Evolutionary conservation across 2,329 filamentous ascomycete species (phyloP).

Genomic region (Colletotrichum coccodes): DNA sequence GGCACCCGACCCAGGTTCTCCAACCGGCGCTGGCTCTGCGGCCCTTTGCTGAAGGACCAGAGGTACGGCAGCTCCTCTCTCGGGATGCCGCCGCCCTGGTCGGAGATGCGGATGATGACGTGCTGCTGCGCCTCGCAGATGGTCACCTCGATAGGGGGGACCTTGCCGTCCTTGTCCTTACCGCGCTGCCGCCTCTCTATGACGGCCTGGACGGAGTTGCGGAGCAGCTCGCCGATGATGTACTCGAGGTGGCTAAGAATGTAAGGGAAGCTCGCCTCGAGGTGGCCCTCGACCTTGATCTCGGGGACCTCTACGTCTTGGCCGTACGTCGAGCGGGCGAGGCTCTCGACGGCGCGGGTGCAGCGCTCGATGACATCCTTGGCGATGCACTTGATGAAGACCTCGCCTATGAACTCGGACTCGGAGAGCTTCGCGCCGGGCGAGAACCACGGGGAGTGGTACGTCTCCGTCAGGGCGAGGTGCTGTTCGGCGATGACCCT

Average conservation of each 20-base stretch:
- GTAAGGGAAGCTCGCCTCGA: conserved; percentile 93
- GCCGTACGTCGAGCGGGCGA: conserved; percentile 81
- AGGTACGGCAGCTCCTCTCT: conserved; percentile 86
- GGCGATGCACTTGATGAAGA: conserved; percentile 93
- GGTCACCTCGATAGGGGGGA: conserved; percentile 88
- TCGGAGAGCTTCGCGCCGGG: conserved; percentile 78
- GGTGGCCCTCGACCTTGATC: conserved; percentile 84
- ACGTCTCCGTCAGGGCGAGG: conserved; percentile 92
- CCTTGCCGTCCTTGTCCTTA: conserved; percentile 34
- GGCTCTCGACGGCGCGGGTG: conserved; percentile 77
- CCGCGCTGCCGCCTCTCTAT: conserved; percentile 75
- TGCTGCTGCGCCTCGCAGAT: conserved; percentile 95
- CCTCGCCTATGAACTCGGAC: conserved; percentile 91
- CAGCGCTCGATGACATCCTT: conserved; percentile 89
- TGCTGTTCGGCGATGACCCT: conserved; percentile 98
- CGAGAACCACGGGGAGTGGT: conserved; percentile 90
- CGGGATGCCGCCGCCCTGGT: conserved; percentile 92
- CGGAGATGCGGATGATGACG: conserved; percentile 95
- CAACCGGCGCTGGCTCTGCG: conserved; percentile 80
- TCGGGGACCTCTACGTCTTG: conserved; percentile 78
- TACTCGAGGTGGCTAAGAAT: conserved; percentile 97
- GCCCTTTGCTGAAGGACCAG: conserved; percentile 97
- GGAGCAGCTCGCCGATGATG: conserved; percentile 92
- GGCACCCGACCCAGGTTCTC: conserved; percentile 88
- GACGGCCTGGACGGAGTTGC: conserved; percentile 94